Base-by-base conservation (phyloP, 192 early-diverging fungal genomes). In the Coemansia sp. region DNA sequence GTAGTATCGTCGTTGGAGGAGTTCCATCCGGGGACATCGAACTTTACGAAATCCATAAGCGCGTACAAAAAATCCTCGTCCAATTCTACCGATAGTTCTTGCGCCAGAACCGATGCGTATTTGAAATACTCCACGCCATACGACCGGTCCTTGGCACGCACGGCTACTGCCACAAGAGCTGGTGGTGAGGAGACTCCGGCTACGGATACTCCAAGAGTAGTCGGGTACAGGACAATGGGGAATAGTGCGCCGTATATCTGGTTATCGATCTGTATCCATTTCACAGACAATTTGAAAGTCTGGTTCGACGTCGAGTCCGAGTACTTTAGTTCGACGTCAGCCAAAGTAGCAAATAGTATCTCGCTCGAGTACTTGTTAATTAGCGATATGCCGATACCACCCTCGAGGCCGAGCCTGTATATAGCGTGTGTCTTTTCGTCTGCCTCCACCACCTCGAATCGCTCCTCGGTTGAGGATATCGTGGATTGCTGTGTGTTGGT, bases 221-320 rank as follows among this genome's bases (percentile, higher is more conserved):
- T 95, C 20, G 98, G 98, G 68, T 97, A 98, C 10, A 99, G 72
- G n/a, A 98, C 88, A 41, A 99, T 97, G 0, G 96, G 95, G 46
- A 91, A 94, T 6, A 93, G 70, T 2, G 91, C 89, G 43, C 92
- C 95, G 63, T 91, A 91, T 3, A 97, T 79, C 78, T 99, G 97
- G 84, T 98, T 99, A 78, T 99, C 98, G 64, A 99, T 90, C 88
- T 97, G 95, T 22, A 97, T 70, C 97, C 97, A 99, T 60, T 95
- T 91, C 20, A 95, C 88, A 43, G 87, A 82, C 78, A 94, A 88
- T 31, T 88, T 89, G 24, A 93, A 63, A 16, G 92, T 91, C 82
- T 93, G 92, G 76, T 93, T 93, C 51, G 90, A 87, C 10, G 88
- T 93, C 0, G 94, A 92, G 63, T 98, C 96, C 2, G 87, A 91